phyloP scores from a whole-genome alignment of 2,329 filamentous ascomycete species.

The Aureobasidium sp. region DNA sequence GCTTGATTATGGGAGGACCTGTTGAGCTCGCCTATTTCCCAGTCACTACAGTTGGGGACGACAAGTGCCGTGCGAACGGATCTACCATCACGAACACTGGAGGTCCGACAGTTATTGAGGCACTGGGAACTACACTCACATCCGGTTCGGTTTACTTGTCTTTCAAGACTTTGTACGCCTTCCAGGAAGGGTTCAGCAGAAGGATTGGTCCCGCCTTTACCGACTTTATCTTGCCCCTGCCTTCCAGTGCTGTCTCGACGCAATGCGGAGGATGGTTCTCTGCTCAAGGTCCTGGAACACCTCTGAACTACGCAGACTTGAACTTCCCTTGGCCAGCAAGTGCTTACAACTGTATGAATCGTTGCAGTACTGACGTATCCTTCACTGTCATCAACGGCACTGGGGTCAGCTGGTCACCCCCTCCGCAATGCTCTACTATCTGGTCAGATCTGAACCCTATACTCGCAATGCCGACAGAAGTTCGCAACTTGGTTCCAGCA shows the following conservation, averaged over 20 bases:
- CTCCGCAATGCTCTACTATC: conserved; percentile 26
- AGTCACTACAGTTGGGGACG: conserved; percentile 20
- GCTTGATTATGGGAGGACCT: conserved; percentile 30
- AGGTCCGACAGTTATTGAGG: conserved; percentile 18
- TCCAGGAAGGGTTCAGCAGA: conserved; percentile 23
- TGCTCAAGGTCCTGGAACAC: conserved; percentile 21
- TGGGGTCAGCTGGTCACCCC: background rate
- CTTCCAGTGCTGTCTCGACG: conserved; percentile 28
- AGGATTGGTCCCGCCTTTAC: conserved; percentile 29
- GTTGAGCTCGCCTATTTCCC: conserved; percentile 31
- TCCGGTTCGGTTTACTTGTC: conserved; percentile 28
- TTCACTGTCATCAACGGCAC: conserved; percentile 7
- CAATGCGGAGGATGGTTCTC: conserved; percentile 25
- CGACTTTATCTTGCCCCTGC: conserved; percentile 28
- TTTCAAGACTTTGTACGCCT: conserved; percentile 28
- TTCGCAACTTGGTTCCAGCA: conserved; percentile 23
- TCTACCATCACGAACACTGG: conserved; percentile 14
- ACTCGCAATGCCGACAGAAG: conserved; percentile 26
- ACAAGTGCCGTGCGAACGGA: conserved; percentile 17
- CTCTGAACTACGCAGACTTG: conserved; percentile 29
- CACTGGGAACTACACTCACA: conserved; percentile 29
- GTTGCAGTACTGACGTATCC: conserved; percentile 7
- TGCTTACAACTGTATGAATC: conserved; percentile 29
- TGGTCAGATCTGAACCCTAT: conserved; percentile 29
- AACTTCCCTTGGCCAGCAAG: conserved; percentile 31